A percentile compares a stretch with the other conserved stretches of the same genome.
Conservation (phyloP, 805 yeast species). For the Candida xiaguanensis region DNA sequence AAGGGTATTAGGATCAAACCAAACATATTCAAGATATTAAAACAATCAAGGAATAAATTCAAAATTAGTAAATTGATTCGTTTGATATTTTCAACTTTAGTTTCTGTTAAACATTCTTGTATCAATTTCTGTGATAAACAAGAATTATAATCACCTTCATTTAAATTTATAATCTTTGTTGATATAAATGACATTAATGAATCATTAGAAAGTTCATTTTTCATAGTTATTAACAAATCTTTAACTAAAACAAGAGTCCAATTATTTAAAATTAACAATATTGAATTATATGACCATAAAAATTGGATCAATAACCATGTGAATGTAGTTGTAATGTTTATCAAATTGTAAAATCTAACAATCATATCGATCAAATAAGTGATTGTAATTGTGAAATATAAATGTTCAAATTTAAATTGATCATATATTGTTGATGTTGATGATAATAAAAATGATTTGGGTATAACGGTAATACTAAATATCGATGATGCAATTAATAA, state of each 20-base stretch:
- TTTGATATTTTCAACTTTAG: neutral
- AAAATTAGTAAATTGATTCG: neutral
- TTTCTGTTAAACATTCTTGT: neutral
- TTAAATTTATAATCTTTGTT: slow-evolving; percentile 2
- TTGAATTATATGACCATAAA: slow-evolving; percentile 4
- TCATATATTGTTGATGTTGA: slow-evolving; percentile 1
- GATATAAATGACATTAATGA: slow-evolving; percentile 1
- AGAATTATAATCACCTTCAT: neutral
- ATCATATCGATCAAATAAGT: neutral
- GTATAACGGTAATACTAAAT: slow-evolving; percentile 1
- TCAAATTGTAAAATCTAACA: neutral
- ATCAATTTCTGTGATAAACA: neutral
- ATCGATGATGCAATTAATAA: neutral
- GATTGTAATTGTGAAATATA: neutral
- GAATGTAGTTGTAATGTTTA: neutral
- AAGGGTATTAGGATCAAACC: neutral
- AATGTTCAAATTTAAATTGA: slow-evolving; percentile 1
- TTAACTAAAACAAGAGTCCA: neutral
- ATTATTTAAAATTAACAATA: neutral
- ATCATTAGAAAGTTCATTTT: neutral
- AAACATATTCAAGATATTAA: slow-evolving; percentile 1
- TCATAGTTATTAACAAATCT: neutral
- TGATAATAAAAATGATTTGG: slow-evolving; percentile 2
- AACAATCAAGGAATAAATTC: slow-evolving; percentile 1
- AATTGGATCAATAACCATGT: slow-evolving; percentile 1